Evolutionary conservation across 352 stramenopile genomes (phyloP).

Genomic region (Phytophthora ohioensis): DNA sequence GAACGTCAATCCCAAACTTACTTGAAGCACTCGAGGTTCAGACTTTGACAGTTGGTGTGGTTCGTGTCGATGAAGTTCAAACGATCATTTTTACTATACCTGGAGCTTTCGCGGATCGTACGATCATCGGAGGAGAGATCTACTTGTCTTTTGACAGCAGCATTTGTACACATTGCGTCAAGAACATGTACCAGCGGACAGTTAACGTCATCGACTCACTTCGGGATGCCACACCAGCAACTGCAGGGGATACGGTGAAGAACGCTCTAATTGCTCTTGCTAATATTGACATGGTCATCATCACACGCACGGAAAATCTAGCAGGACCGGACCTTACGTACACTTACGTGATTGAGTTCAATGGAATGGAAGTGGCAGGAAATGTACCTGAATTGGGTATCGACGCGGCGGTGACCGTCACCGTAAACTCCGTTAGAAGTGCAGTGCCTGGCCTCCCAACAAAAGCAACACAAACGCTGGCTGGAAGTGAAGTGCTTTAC

Average conservation of each 20-base stretch:
- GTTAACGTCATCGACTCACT: conserved; percentile 41
- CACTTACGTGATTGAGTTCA: conserved; percentile 90
- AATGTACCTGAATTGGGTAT: conserved; percentile 85
- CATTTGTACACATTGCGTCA: conserved; percentile 79
- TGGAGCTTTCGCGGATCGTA: conserved; percentile 58
- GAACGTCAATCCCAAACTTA: conserved; percentile 72
- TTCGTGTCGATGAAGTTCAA: conserved; percentile 84
- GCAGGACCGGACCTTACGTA: conserved; percentile 63
- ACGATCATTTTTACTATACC: conserved; percentile 80
- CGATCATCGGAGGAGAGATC: conserved; percentile 56
- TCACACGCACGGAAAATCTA: conserved; percentile 37
- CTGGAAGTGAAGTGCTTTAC: conserved; percentile 60
- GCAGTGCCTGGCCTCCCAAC: conserved; percentile 46
- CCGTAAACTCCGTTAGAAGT: neutral
- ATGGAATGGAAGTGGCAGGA: conserved; percentile 78
- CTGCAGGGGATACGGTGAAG: conserved; percentile 33
- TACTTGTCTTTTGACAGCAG: conserved; percentile 72
- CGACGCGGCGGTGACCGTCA: conserved; percentile 51
- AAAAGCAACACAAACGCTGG: conserved; percentile 35
- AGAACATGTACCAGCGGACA: conserved; percentile 58
- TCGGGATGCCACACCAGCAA: conserved; percentile 3
- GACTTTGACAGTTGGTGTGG: conserved; percentile 78
- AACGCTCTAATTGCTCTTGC: conserved; percentile 47
- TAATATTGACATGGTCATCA: conserved; percentile 67
- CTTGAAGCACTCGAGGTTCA: conserved; percentile 95